Conservation (phyloP, 768 basidiomycete genomes). For the Russula ochroleuca region DNA sequence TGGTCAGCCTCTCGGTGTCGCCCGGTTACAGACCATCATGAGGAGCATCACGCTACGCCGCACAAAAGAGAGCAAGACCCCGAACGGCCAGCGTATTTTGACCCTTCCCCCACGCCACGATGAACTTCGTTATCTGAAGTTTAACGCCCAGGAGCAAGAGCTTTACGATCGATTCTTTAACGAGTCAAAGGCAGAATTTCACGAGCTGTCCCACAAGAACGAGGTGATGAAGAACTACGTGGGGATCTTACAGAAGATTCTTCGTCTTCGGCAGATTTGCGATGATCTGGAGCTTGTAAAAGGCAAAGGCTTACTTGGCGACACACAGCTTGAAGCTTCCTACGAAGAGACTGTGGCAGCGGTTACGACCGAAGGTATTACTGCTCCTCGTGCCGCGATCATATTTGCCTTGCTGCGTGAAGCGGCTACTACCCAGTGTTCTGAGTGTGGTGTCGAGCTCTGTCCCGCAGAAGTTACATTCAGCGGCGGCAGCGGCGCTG, state of each 20-base stretch:
- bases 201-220: constrained; percentile 78
- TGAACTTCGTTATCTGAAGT: constrained; percentile 78
- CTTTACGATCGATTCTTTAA: constrained; percentile 88
- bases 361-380: constrained; percentile 78
- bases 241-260: constrained; percentile 92
- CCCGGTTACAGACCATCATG: constrained; percentile 95
- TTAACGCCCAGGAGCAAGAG: constrained; percentile 73
- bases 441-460: constrained; percentile 81
- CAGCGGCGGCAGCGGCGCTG: constrained; percentile 41
- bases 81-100: constrained; percentile 81
- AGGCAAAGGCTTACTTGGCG: constrained; percentile 51
- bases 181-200: constrained; percentile 90
- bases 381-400: constrained; percentile 65
- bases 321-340: constrained; percentile 45
- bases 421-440: constrained; percentile 82
- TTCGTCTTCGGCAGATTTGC: constrained; percentile 95
- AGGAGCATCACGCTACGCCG: constrained; percentile 92
- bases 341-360: constrained; percentile 78
- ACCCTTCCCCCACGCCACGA: constrained; percentile 88
- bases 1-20: constrained; percentile 83
- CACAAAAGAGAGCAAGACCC: constrained; percentile 84
- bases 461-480: constrained; percentile 43
- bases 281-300: constrained; percentile 90
- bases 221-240: constrained; percentile 99
- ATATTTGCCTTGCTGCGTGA: constrained; percentile 84